Evolutionary conservation across 192 early-diverging fungal genomes (phyloP).

Genomic region (Gryganskiella cystojenkinii): DNA sequence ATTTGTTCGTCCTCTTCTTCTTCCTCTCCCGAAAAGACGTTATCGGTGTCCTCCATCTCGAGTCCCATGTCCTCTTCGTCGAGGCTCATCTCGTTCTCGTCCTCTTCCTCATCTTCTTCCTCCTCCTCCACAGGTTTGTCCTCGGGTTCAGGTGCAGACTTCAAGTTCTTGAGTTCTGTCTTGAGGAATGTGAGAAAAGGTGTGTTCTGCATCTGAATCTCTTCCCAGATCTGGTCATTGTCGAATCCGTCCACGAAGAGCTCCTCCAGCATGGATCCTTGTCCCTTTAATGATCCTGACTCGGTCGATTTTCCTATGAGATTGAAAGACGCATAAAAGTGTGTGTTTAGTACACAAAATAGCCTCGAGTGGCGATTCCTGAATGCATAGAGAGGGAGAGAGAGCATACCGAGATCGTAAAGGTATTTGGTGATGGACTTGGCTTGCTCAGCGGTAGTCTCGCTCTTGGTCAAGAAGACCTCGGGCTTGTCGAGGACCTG

Average conservation of each 20-base stretch:
- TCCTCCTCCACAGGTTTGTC: constrained; percentile 55
- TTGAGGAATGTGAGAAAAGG: constrained; percentile 78
- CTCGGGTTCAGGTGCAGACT: constrained; percentile 54
- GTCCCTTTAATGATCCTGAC: constrained; percentile 51
- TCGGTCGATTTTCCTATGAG: constrained; percentile 62
- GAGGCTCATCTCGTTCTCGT: constrained; percentile 35
- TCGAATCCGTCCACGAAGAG: constrained; percentile 79
- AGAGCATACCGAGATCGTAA: constrained; percentile 59
- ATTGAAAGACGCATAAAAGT: too few species aligned
- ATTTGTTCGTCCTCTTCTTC: constrained; percentile 53
- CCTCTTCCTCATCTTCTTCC: constrained; percentile 52
- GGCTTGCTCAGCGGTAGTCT: constrained; percentile 51
- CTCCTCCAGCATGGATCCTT: constrained; percentile 64
- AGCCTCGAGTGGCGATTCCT: not conserved
- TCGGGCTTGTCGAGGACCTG: constrained; percentile 64
- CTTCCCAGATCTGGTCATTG: constrained; percentile 93
- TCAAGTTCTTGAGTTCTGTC: constrained; percentile 54
- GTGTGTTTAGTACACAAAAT: not conserved
- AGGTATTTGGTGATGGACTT: constrained; percentile 60
- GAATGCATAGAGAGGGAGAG: not conserved
- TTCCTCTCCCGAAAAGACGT: constrained; percentile 41
- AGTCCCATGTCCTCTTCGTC: constrained; percentile 40
- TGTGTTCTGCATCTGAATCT: constrained; percentile 86
- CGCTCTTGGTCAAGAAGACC: constrained; percentile 55
- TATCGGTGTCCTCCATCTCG: constrained; percentile 36